These are phyloP conservation scores for Pyrus betulifolia DNA, from an alignment of 306 rosid species.

Conservation along the genomic window DNA sequence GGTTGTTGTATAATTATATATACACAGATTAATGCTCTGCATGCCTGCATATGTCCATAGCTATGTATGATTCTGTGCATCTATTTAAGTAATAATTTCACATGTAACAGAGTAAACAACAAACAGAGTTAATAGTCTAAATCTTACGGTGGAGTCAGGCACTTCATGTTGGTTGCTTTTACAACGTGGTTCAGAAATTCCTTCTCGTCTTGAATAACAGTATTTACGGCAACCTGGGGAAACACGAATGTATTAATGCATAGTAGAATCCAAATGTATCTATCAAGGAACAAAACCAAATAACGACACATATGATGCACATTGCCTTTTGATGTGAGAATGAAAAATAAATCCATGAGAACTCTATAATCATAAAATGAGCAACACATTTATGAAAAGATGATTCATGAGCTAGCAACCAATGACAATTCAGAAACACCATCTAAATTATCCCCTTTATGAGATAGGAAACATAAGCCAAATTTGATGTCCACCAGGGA, in stretches of 20 bases:
- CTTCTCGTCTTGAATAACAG: conserved; percentile 75
- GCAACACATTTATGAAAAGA: not conserved
- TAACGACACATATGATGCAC: not conserved
- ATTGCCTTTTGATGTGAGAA: not conserved
- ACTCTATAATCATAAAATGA: not conserved
- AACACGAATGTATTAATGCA: not conserved
- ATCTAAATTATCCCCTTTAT: not conserved
- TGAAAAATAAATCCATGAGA: not conserved
- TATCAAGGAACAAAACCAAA: not conserved
- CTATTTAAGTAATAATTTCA: not conserved
- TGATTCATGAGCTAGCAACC: not conserved
- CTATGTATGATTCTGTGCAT: not conserved
- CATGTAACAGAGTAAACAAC: not conserved
- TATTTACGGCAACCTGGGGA: conserved; percentile 73
- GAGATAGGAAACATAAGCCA: not conserved
- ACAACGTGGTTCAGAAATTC: conserved; percentile 70
- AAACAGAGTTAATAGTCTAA: conserved; percentile 4
- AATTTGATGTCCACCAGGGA: not conserved
- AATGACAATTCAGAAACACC: not conserved
- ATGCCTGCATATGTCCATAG: not conserved
- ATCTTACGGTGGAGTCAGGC: conserved; percentile 82
- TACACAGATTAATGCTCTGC: too few relatives aligned
- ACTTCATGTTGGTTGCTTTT: conserved; percentile 85
- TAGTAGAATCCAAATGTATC: not conserved
- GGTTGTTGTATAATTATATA: not conserved